Evolutionary conservation across 2,329 filamentous ascomycete genomes (phyloP), one percentile per base, ranked within the genome.

Genomic region (Paracorniculantispora psalliotae): DNA sequence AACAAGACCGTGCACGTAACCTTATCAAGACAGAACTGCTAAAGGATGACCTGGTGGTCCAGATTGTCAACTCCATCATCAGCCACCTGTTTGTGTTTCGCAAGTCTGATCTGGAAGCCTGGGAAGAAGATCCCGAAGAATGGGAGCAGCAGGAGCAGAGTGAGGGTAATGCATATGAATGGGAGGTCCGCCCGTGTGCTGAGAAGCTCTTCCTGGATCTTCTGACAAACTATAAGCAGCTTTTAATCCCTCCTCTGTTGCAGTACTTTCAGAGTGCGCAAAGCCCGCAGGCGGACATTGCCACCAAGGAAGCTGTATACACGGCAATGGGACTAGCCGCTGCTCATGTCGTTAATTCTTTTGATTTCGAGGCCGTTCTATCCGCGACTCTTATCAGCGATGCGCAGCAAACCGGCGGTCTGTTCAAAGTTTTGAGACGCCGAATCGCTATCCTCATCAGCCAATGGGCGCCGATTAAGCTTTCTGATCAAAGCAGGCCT

Each of bases 121-220:
- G 94, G 94, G 89, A 96, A 69, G 89, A 96, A 68, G 92, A 96
- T 60, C 91, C 93, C 0, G 91, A 99, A 71, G 92, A 96, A 57
- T 99, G 94, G 92, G 93, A 97, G 72, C 87, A 90, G 63, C 86
- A 88, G 67, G 92, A 97, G 76, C 91, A 96, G 67, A 89, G 88
- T 61, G 85, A 90, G 61, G 87, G 89, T 37, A 90, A 91, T 65
- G 90, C 89, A 1, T 97, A 90, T 82, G 92, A 97, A 68, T 97
- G 92, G 77, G 90, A 93, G 60, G 88, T 97, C 56, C 86, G 93
- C 33, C 91, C 92, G 2, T 97, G 93, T 69, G 88, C 94, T 0
- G 94, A 99, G 73, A 96, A 92, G 72, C 80, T 99, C 15, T 96
- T 97, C 73, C 81, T 97, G 65, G 92, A 97, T 67, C 83, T 99